phyloP scores from a whole-genome alignment of 2,329 filamentous ascomycete genomes.

The Pyricularia sp. region DNA sequence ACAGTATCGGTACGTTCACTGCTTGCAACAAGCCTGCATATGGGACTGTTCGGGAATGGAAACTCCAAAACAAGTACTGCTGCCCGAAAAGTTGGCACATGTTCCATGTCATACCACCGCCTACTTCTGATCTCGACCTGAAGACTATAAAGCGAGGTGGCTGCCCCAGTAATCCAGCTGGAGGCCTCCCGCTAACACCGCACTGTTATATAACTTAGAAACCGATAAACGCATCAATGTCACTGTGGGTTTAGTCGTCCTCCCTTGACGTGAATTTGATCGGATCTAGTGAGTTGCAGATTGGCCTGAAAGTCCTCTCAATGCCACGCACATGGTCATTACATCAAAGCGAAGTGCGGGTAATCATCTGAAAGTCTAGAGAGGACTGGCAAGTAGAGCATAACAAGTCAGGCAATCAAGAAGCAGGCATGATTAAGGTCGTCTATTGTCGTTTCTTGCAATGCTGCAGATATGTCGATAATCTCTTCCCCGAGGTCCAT shows the following conservation, averaged over 20 bases:
- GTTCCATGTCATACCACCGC: neutral
- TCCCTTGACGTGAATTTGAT: neutral
- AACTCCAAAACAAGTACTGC: neutral
- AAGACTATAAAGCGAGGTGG: neutral
- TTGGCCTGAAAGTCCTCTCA: rapidly evolving
- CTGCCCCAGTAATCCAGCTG: neutral
- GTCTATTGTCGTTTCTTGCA: slow-evolving; percentile 1
- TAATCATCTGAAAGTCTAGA: neutral
- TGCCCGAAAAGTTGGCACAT: neutral
- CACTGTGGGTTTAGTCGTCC: neutral
- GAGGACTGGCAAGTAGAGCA: neutral
- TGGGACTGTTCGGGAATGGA: neutral
- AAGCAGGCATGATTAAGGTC: neutral
- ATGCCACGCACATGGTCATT: too few relatives aligned
- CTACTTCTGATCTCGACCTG: neutral
- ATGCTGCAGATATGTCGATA: neutral
- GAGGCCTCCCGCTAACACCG: neutral
- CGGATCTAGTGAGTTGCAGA: neutral
- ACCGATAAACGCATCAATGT: neutral
- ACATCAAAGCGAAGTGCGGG: neutral
- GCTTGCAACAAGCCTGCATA: too few relatives aligned
- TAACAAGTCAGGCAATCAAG: neutral
- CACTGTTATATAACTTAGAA: neutral
- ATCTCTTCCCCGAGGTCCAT: neutral
- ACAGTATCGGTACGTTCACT: too few relatives aligned